Evolutionary conservation across 129 eudicot genomes (phyloP).

Genomic region (Arctium minus): DNA sequence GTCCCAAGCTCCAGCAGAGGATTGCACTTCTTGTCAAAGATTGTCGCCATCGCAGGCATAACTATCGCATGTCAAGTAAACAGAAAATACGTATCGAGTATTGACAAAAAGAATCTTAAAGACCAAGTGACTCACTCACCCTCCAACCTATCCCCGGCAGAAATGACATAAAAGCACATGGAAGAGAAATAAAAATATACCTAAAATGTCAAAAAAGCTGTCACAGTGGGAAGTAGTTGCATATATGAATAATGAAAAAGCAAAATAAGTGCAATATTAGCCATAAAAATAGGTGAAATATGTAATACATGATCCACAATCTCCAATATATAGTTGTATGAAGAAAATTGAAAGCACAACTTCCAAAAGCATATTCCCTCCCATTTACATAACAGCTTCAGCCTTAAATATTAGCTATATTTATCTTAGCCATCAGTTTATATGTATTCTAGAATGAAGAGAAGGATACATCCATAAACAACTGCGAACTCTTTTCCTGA

Average conservation of each 20-base stretch:
- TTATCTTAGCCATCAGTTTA: not conserved
- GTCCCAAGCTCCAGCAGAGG: conserved; percentile 89
- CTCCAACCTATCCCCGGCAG: not conserved
- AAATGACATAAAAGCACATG: not conserved
- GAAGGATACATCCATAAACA: conserved; percentile 97
- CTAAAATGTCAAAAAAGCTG: not conserved
- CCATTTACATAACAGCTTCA: not conserved
- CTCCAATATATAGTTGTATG: conserved; percentile 4
- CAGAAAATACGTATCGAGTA: not conserved
- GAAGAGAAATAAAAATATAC: not conserved
- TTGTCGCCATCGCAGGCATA: conserved; percentile 95
- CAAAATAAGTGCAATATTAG: not conserved
- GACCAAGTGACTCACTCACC: not conserved
- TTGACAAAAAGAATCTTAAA: not conserved
- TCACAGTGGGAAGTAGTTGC: not conserved
- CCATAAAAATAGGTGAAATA: not conserved
- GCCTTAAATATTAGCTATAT: not conserved
- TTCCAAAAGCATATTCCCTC: not conserved
- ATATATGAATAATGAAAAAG: not conserved
- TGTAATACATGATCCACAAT: not conserved
- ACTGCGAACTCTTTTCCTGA: conserved; percentile 93
- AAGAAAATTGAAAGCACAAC: not conserved
- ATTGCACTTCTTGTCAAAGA: conserved; percentile 90
- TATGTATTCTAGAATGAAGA: not conserved
- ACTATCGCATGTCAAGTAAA: conserved; percentile 62